Conservation (phyloP, 1,284 basidiomycete species). For the Boletus subluridellus region DNA sequence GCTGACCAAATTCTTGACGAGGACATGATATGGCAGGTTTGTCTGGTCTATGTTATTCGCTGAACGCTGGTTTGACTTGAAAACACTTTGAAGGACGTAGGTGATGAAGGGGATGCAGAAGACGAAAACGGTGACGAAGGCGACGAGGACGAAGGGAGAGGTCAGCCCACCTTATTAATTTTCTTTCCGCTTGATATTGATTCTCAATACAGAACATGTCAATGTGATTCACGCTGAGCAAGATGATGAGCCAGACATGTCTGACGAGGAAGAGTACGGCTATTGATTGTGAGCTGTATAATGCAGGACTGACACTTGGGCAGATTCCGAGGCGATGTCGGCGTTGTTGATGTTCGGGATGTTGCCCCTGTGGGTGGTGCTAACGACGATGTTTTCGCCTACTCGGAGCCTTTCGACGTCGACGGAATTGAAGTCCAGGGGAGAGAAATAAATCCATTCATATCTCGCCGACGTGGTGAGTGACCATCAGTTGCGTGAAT, state of each 20-base stretch:
- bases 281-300: neutral
- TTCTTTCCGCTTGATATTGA: slow-evolving; percentile 11
- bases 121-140: slow-evolving; percentile 42
- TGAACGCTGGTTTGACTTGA: slow-evolving; percentile 1
- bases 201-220: slow-evolving; percentile 25
- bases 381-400: slow-evolving; percentile 51
- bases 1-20: slow-evolving; percentile 44
- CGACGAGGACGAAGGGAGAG: slow-evolving; percentile 46
- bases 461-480: slow-evolving; percentile 53
- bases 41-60: slow-evolving; percentile 21
- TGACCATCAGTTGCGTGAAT: slow-evolving; percentile 7
- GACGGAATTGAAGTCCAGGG: slow-evolving; percentile 35
- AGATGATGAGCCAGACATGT: slow-evolving; percentile 61
- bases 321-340: slow-evolving; percentile 52
- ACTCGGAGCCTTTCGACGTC: slow-evolving; percentile 48
- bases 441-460: slow-evolving; percentile 48
- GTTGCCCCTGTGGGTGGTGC: slow-evolving; percentile 32
- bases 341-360: slow-evolving; percentile 44
- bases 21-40: slow-evolving; percentile 74
- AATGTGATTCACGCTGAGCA: slow-evolving; percentile 51
- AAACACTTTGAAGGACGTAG: slow-evolving; percentile 49
- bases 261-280: slow-evolving; percentile 68
- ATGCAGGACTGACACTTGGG: slow-evolving; percentile 14
- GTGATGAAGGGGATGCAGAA: slow-evolving; percentile 55
- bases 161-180: slow-evolving; percentile 24